A percentile compares a stretch with the other conserved stretches of the same genome.
phyloP scores from a whole-genome alignment of 1,139 yeast genomes.

The Cylindricascospora bacillispora region DNA sequence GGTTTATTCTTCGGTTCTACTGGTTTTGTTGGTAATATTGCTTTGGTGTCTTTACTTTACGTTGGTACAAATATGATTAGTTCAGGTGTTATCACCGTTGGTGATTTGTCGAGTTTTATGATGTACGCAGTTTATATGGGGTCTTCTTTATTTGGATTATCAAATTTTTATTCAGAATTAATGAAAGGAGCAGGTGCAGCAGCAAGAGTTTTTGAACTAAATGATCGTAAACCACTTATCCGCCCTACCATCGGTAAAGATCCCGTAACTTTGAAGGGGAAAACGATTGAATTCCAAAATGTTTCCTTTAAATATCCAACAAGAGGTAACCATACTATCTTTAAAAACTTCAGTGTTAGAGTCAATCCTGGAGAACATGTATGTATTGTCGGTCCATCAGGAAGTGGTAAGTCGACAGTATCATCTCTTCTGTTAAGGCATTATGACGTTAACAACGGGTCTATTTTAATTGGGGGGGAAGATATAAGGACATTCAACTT shows the following conservation, averaged over 20 bases:
- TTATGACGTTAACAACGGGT: slow-evolving; percentile 50
- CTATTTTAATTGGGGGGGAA: slow-evolving; percentile 52
- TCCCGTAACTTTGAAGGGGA: slow-evolving; percentile 32
- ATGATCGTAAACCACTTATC: slow-evolving; percentile 66
- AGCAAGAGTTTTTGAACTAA: slow-evolving; percentile 76
- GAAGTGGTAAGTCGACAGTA: slow-evolving; percentile 83
- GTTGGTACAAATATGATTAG: slow-evolving; percentile 74
- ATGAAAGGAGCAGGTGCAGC: slow-evolving; percentile 99
- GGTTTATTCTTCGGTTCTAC: slow-evolving; percentile 72
- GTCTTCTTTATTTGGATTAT: slow-evolving; percentile 78
- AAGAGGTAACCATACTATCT: slow-evolving; percentile 60
- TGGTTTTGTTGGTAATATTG: slow-evolving; percentile 72
- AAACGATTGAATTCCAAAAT: slow-evolving; percentile 46
- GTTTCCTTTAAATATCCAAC: slow-evolving; percentile 80
- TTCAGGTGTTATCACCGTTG: slow-evolving; percentile 62
- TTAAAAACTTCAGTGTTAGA: slow-evolving; percentile 48
- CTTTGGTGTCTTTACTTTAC: slow-evolving; percentile 61
- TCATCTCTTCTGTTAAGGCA: slow-evolving; percentile 62
- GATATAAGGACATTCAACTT: slow-evolving; percentile 55
- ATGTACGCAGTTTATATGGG: slow-evolving; percentile 96
- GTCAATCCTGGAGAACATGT: slow-evolving; percentile 65
- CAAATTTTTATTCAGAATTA: slow-evolving; percentile 81
- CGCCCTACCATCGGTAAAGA: slow-evolving; percentile 40
- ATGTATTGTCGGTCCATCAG: slow-evolving; percentile 86
- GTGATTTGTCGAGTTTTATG: slow-evolving; percentile 85